Conservation (phyloP, 345 rosid species). For the Dipteronia dyeriana region DNA sequence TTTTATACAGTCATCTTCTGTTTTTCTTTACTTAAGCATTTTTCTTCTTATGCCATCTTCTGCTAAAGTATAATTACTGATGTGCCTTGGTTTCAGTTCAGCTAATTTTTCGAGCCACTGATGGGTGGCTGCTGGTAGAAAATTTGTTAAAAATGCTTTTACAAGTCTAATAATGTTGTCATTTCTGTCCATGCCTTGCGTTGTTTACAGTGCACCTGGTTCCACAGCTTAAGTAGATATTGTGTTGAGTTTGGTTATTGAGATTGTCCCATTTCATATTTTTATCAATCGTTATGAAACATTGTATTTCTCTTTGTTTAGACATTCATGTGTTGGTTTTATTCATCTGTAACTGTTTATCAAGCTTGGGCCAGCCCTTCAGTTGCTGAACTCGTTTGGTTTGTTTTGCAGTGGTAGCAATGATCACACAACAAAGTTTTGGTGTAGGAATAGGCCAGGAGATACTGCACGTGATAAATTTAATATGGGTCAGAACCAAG, state of each 20-base stretch:
- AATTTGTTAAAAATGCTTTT: neutral
- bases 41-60: neutral
- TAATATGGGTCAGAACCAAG: slow-evolving; percentile 74
- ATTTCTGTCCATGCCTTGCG: neutral
- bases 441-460: slow-evolving; percentile 98
- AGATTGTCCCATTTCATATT: neutral
- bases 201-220: neutral
- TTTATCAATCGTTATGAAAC: neutral
- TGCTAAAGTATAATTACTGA: neutral
- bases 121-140: neutral
- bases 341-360: slow-evolving; percentile 3
- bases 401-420: slow-evolving; percentile 88
- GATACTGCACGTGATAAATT: slow-evolving; percentile 88
- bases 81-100: neutral
- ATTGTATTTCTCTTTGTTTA: neutral
- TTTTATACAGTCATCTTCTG: neutral
- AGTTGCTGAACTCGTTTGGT: slow-evolving; percentile 20
- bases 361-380: slow-evolving; percentile 14
- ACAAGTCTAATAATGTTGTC: neutral
- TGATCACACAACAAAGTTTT: slow-evolving; percentile 92
- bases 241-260: neutral
- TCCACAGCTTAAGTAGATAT: neutral
- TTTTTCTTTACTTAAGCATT: neutral
- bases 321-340: slow-evolving; percentile 13
- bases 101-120: neutral